These are phyloP conservation scores for Dryadomyces sulphureus DNA, from an alignment of 2,329 filamentous ascomycete species.

Conservation along the genomic window DNA sequence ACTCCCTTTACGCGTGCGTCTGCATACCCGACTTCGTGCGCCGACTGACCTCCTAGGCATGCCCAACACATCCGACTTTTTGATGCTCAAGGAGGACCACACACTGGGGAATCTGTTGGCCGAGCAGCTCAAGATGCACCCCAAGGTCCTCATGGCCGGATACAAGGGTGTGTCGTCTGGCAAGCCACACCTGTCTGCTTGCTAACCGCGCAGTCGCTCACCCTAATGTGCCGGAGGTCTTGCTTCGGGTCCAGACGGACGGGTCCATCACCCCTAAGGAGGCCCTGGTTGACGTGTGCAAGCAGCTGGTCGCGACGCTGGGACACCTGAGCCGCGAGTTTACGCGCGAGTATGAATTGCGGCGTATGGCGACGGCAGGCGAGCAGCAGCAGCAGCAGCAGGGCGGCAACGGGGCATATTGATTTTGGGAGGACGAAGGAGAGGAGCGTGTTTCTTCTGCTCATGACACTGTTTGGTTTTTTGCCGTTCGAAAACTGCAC, in stretches of 20 bases:
- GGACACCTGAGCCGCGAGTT: slow-evolving; percentile 74
- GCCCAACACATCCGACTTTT: slow-evolving; percentile 89
- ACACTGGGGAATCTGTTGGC: slow-evolving; percentile 84
- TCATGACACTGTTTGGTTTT: no score
- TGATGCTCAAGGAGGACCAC: slow-evolving; percentile 93
- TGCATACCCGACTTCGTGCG: background rate
- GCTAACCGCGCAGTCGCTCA: slow-evolving; percentile 29
- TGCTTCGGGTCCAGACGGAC: slow-evolving; percentile 81
- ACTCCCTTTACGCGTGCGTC: slow-evolving; percentile 73
- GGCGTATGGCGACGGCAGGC: slow-evolving; percentile 64
- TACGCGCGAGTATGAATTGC: slow-evolving; percentile 79
- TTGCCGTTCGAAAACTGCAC: background rate
- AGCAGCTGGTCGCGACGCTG: slow-evolving; percentile 69
- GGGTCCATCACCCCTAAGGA: slow-evolving; percentile 80
- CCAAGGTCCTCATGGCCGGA: slow-evolving; percentile 75
- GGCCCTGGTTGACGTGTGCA: slow-evolving; percentile 66
- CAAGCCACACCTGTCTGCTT: background rate
- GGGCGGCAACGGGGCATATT: background rate
- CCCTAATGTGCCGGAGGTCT: slow-evolving; percentile 45
- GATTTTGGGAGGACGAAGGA: background rate
- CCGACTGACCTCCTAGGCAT: slow-evolving; percentile 66
- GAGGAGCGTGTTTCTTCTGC: background rate
- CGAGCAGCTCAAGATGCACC: slow-evolving; percentile 70
- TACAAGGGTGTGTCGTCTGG: slow-evolving; percentile 56
- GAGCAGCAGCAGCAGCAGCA: slow-evolving; percentile 29